Base-by-base conservation (phyloP, 768 basidiomycete genomes). In the Cystobasidium onofrii region DNA sequence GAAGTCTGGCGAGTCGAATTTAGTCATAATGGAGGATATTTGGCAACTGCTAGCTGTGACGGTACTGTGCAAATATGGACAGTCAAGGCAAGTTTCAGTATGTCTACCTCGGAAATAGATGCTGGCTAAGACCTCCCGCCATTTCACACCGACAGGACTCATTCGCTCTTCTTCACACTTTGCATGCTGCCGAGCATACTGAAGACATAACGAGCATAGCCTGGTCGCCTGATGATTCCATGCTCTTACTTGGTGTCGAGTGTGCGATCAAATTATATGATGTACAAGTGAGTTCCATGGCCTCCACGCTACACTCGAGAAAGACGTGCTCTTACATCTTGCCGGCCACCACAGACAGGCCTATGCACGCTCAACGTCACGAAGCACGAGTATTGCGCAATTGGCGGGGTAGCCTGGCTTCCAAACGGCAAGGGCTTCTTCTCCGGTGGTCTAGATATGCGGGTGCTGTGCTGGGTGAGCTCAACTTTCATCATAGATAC, bases 1-100 rank as follows among this genome's bases (percentile, higher is more conserved):
- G 92, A 99, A 80, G 93, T 99, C 52, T 98, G 95, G 94, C 88
- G 90, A 79, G 81, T 98, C 74, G 89, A 89, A 80, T 99, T 94
- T 94, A 95, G 92, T 81, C 91, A 90, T 77, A 88, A 89, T 80
- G 96, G 96, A 1, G 81, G 82, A 62, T 88, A 85, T 78, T 84
- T 99, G 63, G 96, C 94, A 34, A 93, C 88, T 76, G 90, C 89
- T 43, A 89, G 93, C 71, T 90, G 87, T 81, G 95, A 98, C 81
- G 87, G 86, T 82, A 85, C 86, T 3, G 92, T 90, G 7, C 90
- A 96, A 70, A 89, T 98, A 63, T 98, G 94, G 94, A 85, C 85
- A 57, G 84, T 92, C 69, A 86, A 86, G 83, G 94, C 91, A 81
- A 78, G 89, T 70, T 6, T 18, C 23, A 41, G 39, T 18, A 41